Evolutionary conservation across 2,329 filamentous ascomycete genomes (phyloP), one percentile per base, ranked within the genome.

Genomic region (Chaetoscypha palmicola): DNA sequence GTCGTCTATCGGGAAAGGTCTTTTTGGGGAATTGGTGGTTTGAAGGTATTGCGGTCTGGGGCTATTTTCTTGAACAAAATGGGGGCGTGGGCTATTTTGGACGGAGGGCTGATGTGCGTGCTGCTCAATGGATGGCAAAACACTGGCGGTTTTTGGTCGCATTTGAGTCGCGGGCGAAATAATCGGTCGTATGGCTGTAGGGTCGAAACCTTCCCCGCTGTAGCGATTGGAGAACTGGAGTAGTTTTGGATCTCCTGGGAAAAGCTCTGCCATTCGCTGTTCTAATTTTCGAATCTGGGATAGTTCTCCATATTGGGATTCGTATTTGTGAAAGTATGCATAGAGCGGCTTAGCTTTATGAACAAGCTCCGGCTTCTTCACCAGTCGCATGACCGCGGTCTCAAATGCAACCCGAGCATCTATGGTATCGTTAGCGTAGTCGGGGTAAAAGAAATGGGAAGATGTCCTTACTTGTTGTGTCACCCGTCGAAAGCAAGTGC

Each of bases 321-420:
- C 92, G 62, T 94, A 95, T 56, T 90, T 84, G 66, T 98, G 91
- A 63, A 98, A 91, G 66, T 91, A 97, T 2, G 81, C 73, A 58
- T 94, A 95, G 1, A 98, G 76, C 1, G 85, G 78, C 62, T 92
- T 94, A 7, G 90, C 80, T 59, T 89, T 92, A 43, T 73, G 66
- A 1, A 83, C 68, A 9, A 79, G 78, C 54, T 89, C 86, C 0
- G 86, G 79, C 54, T 90, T 92, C 19, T 83, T 75, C 5, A 84
- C 77, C 33, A 97, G 75, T 49, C 83, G 83, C 59, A 84, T 86
- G 48, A 96, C 86, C 12, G 90, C 89, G 12, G 90, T 96, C 63
- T 97, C 92, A 58, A 98, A 98, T 2, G 96, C 89, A 8, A 92
- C 90, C 53, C 92, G 80, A 24, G 92, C 92, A 73, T 98, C 89